Evolutionary conservation across 2,329 filamentous ascomycete genomes (phyloP), one percentile per base, ranked within the genome.

Genomic region (Phyllosticta citrichinensis): DNA sequence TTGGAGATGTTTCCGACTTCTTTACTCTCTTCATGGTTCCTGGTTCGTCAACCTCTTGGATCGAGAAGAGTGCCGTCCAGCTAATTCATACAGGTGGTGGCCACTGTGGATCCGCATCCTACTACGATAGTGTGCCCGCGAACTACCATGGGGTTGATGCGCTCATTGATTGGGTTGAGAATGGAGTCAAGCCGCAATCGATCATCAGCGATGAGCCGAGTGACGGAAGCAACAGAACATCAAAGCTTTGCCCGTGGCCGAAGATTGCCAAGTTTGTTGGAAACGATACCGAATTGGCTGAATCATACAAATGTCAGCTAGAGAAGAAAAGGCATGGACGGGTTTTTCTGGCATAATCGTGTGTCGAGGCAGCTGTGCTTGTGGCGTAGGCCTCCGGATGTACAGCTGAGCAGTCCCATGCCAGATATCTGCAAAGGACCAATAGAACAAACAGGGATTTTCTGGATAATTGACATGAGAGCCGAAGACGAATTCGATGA

Each of bases 11-110:
- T 1, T 57, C 56, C 25, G 57, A 59, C 25, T 62, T 62, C 24
- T 56, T 62, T 52, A 52, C 20, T n/a, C 17, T 62, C 10, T 62
- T 56, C 53, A 62, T 62, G 56, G 56, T 62, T 47, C 61, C 61
- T n/a, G 61, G 61, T 62, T 50, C 24, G 24, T 27, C 3, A 10
- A 11, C 19, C 14, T 19, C 19, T 10, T 9, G 14, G 11, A 25
- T n/a, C 19, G 3, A 17, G 5, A 25, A 25, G 10, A 5, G 20
- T 14, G 30, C 57, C 51, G 52, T 30, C 54, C 10, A 20, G 25
- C 25, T 47, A 56, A 19, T 22, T 1, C 5, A 53, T 56, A 2
- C 14, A 62, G 60, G 60, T 17, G 61, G 61, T 14, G 61, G 61
- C 6, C 56, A 59, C 19, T 62, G 61, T 22, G 56, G 56, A 5